Conservation (phyloP, 148 eudicot species). For the Beta vulgaris region DNA sequence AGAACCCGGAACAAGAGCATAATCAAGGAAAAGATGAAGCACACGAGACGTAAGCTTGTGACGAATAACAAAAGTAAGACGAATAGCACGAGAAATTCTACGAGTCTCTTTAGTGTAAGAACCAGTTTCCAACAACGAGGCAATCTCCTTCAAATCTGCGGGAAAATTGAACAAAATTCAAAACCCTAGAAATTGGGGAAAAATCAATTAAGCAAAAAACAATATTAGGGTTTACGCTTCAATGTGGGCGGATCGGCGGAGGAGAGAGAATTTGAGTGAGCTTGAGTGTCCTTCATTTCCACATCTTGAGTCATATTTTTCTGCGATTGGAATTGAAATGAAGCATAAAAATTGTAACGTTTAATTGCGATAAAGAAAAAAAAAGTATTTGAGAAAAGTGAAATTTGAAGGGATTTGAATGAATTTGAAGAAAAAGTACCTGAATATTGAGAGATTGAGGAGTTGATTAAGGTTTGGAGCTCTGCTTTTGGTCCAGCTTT, state of each 20-base stretch:
- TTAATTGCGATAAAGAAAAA: no score
- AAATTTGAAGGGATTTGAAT: not conserved
- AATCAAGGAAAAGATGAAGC: conserved; percentile 58
- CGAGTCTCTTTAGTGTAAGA: conserved; percentile 71
- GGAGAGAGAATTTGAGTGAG: conserved; percentile 56
- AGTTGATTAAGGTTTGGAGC: conserved; percentile 25
- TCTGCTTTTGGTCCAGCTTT: not conserved
- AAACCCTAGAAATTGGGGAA: conserved; percentile 18
- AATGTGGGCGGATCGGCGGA: conserved; percentile 49
- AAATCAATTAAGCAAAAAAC: not conserved
- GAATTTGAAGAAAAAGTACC: conserved; percentile 6
- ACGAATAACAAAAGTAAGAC: conserved; percentile 66
- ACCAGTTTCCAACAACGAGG: conserved; percentile 67
- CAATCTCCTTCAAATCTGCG: conserved; percentile 82
- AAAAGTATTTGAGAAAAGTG: not conserved
- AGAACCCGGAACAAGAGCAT: conserved; percentile 63
- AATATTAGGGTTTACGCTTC: conserved; percentile 43
- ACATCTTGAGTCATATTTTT: conserved; percentile 74
- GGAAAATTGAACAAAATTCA: conserved; percentile 2
- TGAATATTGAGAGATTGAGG: conserved; percentile 7
- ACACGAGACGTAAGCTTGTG: conserved; percentile 61
- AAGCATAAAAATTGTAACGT: not conserved
- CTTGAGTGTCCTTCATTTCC: conserved; percentile 77
- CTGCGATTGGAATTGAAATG: not conserved
- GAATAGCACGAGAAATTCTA: conserved; percentile 65